A percentile compares a stretch with the other conserved stretches of the same genome.
phyloP scores from a whole-genome alignment of 2,329 filamentous ascomycete species.

The Botrytis porri region DNA sequence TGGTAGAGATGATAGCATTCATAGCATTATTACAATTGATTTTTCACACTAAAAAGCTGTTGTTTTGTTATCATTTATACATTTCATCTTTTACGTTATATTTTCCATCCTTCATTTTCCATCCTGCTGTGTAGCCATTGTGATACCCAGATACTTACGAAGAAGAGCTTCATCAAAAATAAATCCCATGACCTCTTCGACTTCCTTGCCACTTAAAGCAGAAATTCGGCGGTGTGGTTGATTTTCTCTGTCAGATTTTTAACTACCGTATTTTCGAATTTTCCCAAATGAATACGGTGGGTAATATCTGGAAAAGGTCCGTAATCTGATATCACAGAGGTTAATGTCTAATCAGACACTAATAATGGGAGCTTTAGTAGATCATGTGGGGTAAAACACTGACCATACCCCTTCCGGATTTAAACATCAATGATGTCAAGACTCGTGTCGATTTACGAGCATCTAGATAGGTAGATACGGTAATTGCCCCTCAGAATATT shows the following conservation, averaged over 20 bases:
- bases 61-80: not conserved
- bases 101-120: not conserved
- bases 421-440: slow-evolving; percentile 12
- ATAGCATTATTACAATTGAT: not conserved
- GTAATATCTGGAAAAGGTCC: not conserved
- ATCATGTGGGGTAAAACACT: not conserved
- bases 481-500: not conserved
- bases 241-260: too few species aligned
- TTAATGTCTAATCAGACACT: not conserved
- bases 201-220: too few species aligned
- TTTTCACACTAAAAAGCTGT: not conserved
- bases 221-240: too few species aligned
- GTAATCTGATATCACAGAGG: not conserved
- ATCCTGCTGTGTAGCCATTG: not conserved
- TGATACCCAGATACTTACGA: not conserved
- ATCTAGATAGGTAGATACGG: not conserved
- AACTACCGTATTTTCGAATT: too few species aligned
- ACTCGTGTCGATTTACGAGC: not conserved
- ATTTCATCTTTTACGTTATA: not conserved
- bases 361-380: not conserved
- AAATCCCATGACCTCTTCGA: too few species aligned
- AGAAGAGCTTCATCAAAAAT: too few species aligned
- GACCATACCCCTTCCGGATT: not conserved
- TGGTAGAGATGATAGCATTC: slow-evolving; percentile 10
- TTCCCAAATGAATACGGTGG: too few species aligned